A percentile compares a stretch with the other conserved stretches of the same genome.
Conservation (phyloP, 768 basidiomycete species). For the Mrakia frigida region DNA sequence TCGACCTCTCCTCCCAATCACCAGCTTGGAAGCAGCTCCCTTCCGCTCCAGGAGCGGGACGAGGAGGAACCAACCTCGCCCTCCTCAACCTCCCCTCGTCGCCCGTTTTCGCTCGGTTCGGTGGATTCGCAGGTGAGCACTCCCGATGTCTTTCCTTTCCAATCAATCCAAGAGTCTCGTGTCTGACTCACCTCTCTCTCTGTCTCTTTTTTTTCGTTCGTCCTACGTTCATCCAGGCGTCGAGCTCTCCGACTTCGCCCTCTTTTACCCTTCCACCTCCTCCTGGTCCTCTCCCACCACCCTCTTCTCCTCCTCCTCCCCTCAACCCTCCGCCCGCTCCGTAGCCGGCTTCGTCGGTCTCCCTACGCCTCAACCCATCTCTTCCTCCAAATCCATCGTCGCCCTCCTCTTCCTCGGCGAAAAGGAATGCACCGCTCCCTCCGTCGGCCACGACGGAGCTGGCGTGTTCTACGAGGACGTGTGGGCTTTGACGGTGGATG, state of each 20-base stretch:
- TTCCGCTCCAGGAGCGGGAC: slow-evolving; percentile 45
- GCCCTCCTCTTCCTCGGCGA: slow-evolving; percentile 48
- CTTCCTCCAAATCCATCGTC: slow-evolving; percentile 34
- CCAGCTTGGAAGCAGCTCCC: slow-evolving; percentile 42
- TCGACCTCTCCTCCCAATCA: slow-evolving; percentile 36
- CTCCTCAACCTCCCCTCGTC: slow-evolving; percentile 36
- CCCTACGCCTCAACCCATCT: neutral
- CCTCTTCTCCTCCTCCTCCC: slow-evolving; percentile 38
- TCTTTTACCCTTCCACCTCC: slow-evolving; percentile 42
- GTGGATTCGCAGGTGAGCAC: slow-evolving; percentile 40
- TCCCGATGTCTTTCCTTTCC: too few relatives aligned
- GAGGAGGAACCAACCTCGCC: slow-evolving; percentile 49
- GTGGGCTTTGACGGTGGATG: slow-evolving; percentile 42
- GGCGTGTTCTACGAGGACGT: slow-evolving; percentile 48
- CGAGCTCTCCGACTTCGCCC: slow-evolving; percentile 46
- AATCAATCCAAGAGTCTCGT: too few relatives aligned
- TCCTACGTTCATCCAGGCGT: slow-evolving; percentile 44
- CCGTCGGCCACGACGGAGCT: slow-evolving; percentile 47
- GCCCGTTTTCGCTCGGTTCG: slow-evolving; percentile 47
- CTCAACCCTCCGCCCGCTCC: slow-evolving; percentile 46
- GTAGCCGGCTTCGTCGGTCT: slow-evolving; percentile 43
- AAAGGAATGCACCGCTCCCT: slow-evolving; percentile 40
- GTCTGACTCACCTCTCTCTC: too few relatives aligned
- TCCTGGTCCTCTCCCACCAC: slow-evolving; percentile 39
- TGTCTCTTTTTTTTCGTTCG: too few relatives aligned